A percentile compares a stretch with the other conserved stretches of the same genome.
Evolutionary conservation across 805 yeast species (phyloP).

Genomic region (Metschnikowia dekortorum): DNA sequence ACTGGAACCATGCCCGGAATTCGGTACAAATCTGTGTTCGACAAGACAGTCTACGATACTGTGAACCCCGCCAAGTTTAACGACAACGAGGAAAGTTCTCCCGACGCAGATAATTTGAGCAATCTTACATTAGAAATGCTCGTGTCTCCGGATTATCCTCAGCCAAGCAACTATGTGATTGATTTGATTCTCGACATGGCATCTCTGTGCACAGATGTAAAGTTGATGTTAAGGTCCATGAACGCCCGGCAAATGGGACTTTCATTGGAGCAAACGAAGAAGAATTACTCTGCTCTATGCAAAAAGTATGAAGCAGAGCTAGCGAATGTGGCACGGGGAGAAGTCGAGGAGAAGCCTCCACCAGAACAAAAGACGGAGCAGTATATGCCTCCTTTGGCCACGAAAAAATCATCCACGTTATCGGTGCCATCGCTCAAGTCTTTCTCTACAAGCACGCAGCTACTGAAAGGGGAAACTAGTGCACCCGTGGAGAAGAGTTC

Average conservation of each 20-base stretch:
- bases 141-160: slow-evolving; percentile 51
- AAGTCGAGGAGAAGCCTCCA: slow-evolving; percentile 14
- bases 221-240: slow-evolving; percentile 53
- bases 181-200: slow-evolving; percentile 61
- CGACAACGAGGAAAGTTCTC: slow-evolving; percentile 10
- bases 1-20: slow-evolving; percentile 22
- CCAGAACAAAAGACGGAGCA: slow-evolving; percentile 21
- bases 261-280: slow-evolving; percentile 25
- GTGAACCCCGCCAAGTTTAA: slow-evolving; percentile 14
- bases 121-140: slow-evolving; percentile 48
- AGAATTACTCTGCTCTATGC: slow-evolving; percentile 14
- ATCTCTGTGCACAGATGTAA: slow-evolving; percentile 58
- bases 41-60: slow-evolving; percentile 18
- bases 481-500: not conserved
- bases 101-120: slow-evolving; percentile 14
- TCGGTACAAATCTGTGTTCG: slow-evolving; percentile 35
- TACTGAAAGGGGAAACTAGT: not conserved
- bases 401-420: slow-evolving; percentile 3
- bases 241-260: slow-evolving; percentile 50
- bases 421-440: slow-evolving; percentile 11
- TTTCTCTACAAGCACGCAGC: not conserved
- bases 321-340: slow-evolving; percentile 15
- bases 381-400: slow-evolving; percentile 13
- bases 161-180: slow-evolving; percentile 52
- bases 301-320: slow-evolving; percentile 8